Base-by-base conservation (phyloP, 108 stramenopile species). In the Asterionellopsis glacialis region DNA sequence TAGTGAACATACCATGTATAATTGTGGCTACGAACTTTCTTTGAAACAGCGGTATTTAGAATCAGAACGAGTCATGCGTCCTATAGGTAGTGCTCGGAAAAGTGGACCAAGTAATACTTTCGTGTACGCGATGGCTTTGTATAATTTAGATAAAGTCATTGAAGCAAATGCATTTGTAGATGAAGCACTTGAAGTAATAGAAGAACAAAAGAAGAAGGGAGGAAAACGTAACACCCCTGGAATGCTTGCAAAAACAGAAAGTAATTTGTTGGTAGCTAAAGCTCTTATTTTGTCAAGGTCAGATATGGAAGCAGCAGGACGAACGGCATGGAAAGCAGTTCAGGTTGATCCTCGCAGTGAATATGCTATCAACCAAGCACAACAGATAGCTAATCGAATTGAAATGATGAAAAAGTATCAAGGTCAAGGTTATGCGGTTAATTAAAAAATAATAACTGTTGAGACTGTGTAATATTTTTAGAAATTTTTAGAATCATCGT, bases 81-180 rank as follows among this genome's bases (percentile, higher is more conserved):
- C 70, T 12, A 76, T 81, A 56, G 75, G 71, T 11, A 57, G 68
- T 60, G 57, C 80, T 38, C 68, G 68, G 9, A 72, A 70, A 0
- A 70, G 76, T 15, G 72, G 74, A 11, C 80, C 74, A 1, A 61
- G 64, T n/a, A 81, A 71, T 6, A 76, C 80, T 0, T 81, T 81
- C 58, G 75, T 81, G 9, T 81, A 81, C 49, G 64, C 71, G n/a
- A 81, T 81, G 80, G 75, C 73, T 26, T 45, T 81, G 14, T 75
- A 67, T 63, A 81, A 81, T 64, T 27, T 81, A 22, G 49, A 59
- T 1, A 70, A 45, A 21, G 75, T 74, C 49, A 61, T 76, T 13
- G 48, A 57, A 1, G 74, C 80, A 15, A 45, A 63, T 38, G 41
- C 21, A 1, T 63, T 70, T 28, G 40, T 81, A 52, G 71, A 81